Evolutionary conservation across 1,139 yeast genomes (phyloP), one percentile per base, ranked within the genome.

Genomic region (Suhomyces panamericanus): DNA sequence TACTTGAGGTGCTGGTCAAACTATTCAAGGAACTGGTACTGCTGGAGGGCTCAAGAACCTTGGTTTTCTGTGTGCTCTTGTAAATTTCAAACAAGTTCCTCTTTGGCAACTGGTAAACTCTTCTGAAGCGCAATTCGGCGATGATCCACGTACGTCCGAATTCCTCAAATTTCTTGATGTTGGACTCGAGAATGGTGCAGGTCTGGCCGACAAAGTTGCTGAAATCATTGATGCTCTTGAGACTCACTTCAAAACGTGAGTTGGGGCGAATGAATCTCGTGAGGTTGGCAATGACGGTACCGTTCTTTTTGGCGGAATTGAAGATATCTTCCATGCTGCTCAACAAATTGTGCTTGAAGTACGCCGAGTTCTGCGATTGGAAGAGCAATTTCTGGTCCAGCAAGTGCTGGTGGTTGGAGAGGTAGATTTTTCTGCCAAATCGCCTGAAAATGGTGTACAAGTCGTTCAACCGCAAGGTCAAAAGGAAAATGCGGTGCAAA

Each of bases 261-360:
- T 73, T 75, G 49, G 74, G 75, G 38, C 83, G 66, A 2, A 81
- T 65, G 32, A 76, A 70, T 46, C 79, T 68, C 0, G 81, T 68
- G 32, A 81, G 64, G 7, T 73, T 70, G 8, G 84, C 80, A 32
- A 80, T 63, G 20, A 81, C 57, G 14, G 77, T 68, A 11, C 81
- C 81, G 53, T 79, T 81, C 50, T 76, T 80, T 52, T 69, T 79
- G 12, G 78, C 59, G 5, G 69, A 62, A 45, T 72, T 72, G 58
- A 80, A 77, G 35, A 66, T 60, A 5, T 71, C 76, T 30, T 76
- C 77, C 50, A 77, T 62, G 14, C 62, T 62, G 12, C 59, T 63
- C 35, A 80, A 54, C 2, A 69, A 46, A 35, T 49, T 58, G 38
- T 48, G 51, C 46, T 60, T 69, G 54, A 62, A 73, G 46, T 55